A percentile compares a stretch with the other conserved stretches of the same genome.
These are phyloP conservation scores for Nicotiana knightiana DNA, from an alignment of 257 asterid genomes.

Conservation along the genomic window DNA sequence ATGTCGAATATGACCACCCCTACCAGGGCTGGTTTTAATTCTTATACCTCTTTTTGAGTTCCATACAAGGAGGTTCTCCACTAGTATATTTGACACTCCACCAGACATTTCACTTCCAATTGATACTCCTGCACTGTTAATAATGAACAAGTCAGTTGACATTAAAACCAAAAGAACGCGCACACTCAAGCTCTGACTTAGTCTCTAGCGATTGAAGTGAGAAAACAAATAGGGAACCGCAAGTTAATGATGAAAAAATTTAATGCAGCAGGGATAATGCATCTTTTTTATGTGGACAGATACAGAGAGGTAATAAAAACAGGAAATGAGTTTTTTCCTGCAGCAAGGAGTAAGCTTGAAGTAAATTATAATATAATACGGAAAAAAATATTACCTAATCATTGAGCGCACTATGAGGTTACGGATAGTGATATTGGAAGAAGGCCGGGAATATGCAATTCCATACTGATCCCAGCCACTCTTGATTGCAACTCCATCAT, in stretches of 20 bases:
- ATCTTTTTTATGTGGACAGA: neutral
- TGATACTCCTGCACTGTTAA: constrained; percentile 85
- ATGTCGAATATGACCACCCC: constrained; percentile 75
- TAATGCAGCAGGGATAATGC: neutral
- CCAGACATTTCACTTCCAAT: constrained; percentile 98
- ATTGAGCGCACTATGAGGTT: constrained; percentile 69
- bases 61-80: constrained; percentile 77
- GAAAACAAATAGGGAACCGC: neutral
- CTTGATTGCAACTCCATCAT: constrained; percentile 87
- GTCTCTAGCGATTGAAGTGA: neutral
- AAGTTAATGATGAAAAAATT: neutral
- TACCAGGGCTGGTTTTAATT: constrained; percentile 79
- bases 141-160: constrained; percentile 20
- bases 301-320: neutral
- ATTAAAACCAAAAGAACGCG: neutral
- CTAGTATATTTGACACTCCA: constrained; percentile 64
- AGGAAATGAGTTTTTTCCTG: neutral
- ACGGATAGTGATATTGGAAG: constrained; percentile 72
- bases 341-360: neutral
- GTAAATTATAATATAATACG: neutral
- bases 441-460: constrained; percentile 81
- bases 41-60: constrained; percentile 83
- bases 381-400: constrained; percentile 53
- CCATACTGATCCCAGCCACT: constrained; percentile 99
- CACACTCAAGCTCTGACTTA: neutral